Base-by-base conservation (phyloP, 1,284 basidiomycete species). In the Puccinia polysora region DNA sequence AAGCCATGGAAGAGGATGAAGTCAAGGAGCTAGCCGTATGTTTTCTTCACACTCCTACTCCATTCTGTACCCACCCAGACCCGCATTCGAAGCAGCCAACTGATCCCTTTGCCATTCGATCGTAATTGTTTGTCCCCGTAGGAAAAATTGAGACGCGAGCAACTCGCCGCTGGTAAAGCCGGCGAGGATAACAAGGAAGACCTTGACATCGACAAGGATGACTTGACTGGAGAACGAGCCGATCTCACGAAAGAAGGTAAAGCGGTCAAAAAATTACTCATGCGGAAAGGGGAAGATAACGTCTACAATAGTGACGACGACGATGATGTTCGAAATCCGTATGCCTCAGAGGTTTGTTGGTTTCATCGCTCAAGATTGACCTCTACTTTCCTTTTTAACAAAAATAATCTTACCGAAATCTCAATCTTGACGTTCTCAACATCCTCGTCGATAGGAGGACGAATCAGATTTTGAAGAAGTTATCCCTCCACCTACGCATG, bases 1-100 rank as follows among this genome's bases (percentile, higher is more conserved):
- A 89, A 71, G 86, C 86, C 34, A 82, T 83, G 67, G 86, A 91
- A 59, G 91, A 92, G 74, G 89, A 91, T 72, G 89, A 91, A 77
- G 84, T 87, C 45, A 91, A 89, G 78, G 89, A 92, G 79, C 82
- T 88, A n/a, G 89, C 91, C 84, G 90, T 88, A 68, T 34, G 82
- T 79, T 50, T 23, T 18, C 23, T 49, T 40, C n/a, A n/a, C n/a
- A 59, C 30, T 2, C 38, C 14, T 30, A 70, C 38, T 53, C 34
- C 28, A 18, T 12, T 28, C 18, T 18, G 1, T 2, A 10, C 28
- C 15, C 14, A 38, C 18, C 0, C 15, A 49, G 30, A 56, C 43
- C 53, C 15, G 20, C 34, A 18, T 18, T 7, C 8, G 10, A 52
- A 15, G n/a, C 45, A 30, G 18, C 25, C 4, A 4, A n/a, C 20